Evolutionary conservation across 805 yeast genomes (phyloP), one percentile per base, ranked within the genome.

Genomic region (Saturnispora besseyi): DNA sequence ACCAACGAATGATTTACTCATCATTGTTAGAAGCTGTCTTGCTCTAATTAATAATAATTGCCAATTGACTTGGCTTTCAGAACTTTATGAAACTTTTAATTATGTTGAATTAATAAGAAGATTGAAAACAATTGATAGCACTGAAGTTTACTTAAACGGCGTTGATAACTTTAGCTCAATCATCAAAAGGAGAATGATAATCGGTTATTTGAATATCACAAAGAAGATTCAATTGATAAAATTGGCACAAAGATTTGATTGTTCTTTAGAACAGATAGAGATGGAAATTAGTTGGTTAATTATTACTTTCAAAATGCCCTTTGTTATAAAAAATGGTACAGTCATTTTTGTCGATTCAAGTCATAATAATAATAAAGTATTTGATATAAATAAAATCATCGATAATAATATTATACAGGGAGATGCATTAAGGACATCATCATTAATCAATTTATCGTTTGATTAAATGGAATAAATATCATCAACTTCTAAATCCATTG

Each of bases 401-500:
- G 49, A 52, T 33, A 47, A 49, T 13, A 54, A 55, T 26, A 46
- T 53, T 15, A 24, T 54, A 30, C 43, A 51, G 2, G 56, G 56
- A 30, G 36, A 50, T 28, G 42, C 51, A 31, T 32, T 41, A 4
- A 43, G 31, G 37, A 30, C 44, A 11, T 40, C 42, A 22, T 38
- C 41, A 37, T 15, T 45, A 29, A 46, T 36, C 29, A 42, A 46
- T 33, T 31, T 31, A 18, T 44, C 44, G n/a, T 33, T 42, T 34
- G 28, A 18, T 54, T 54, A 55, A 46, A 58, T 47, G 15, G 56
- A 53, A 41, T 55, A 54, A 30, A 58, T 51, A 34, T 63, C 66
- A 9, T 65, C 60, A 7, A 72, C 74, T 54, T 76, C 81, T 13
- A 70, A 71, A 40, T 70, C 69, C 3, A 56, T 24, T 7, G 49